These are phyloP conservation scores for Cercospora sp. DNA, from an alignment of 2,329 filamentous ascomycete genomes.

Conservation along the genomic window DNA sequence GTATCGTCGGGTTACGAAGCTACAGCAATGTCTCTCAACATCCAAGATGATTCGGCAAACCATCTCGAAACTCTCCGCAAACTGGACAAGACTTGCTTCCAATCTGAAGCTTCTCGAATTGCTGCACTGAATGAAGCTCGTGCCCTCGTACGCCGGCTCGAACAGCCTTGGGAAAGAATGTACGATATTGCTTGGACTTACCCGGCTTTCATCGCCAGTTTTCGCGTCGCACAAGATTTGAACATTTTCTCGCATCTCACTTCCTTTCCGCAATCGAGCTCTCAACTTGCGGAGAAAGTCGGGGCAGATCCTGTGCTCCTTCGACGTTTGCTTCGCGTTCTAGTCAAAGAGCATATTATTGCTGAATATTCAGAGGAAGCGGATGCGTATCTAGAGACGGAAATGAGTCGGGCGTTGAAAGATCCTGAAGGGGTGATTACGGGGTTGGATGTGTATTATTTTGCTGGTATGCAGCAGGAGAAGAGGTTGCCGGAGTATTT, in stretches of 20 bases:
- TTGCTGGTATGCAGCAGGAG: slow-evolving; percentile 11
- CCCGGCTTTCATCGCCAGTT: slow-evolving; percentile 4
- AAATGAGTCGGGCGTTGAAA: slow-evolving; percentile 14
- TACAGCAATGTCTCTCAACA: not conserved
- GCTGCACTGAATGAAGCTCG: slow-evolving; percentile 15
- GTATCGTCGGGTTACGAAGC: not conserved
- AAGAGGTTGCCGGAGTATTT: slow-evolving; percentile 22
- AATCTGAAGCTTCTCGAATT: slow-evolving; percentile 11
- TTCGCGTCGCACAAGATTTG: slow-evolving; percentile 18
- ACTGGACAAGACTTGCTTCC: slow-evolving; percentile 15
- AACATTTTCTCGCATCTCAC: slow-evolving; percentile 16
- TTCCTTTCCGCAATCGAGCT: not conserved
- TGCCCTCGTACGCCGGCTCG: slow-evolving; percentile 17
- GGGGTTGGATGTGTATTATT: slow-evolving; percentile 21
- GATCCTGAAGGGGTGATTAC: slow-evolving; percentile 17
- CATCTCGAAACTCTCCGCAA: not conserved
- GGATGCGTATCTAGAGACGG: slow-evolving; percentile 19
- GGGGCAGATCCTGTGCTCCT: slow-evolving; percentile 21
- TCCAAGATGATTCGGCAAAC: not conserved
- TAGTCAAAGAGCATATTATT: slow-evolving; percentile 17
- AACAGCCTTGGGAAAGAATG: slow-evolving; percentile 23
- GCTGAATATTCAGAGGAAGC: not conserved
- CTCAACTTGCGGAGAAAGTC: slow-evolving; percentile 12
- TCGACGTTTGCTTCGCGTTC: slow-evolving; percentile 14
- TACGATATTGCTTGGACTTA: slow-evolving; percentile 18